Percentiles rank a stretch among this genome's conserved stretches.
Conservation (phyloP, 805 yeast species). For the Saturnispora hagleri region DNA sequence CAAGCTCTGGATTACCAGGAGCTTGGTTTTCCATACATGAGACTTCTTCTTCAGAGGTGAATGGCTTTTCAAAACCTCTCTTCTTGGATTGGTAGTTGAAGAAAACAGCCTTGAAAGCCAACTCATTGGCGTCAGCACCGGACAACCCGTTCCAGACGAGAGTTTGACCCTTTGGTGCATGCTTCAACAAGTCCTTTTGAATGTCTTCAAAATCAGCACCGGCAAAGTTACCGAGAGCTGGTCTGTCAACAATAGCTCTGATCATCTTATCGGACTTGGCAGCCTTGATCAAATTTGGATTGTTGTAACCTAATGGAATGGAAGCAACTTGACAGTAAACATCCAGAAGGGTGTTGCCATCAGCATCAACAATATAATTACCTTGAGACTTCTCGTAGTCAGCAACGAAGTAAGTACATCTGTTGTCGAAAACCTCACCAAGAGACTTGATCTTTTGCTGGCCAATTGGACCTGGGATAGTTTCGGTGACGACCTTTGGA, state of each 20-base stretch:
- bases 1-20: slow-evolving; percentile 85
- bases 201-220: slow-evolving; percentile 45
- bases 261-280: slow-evolving; percentile 65
- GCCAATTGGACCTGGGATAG: slow-evolving; percentile 73
- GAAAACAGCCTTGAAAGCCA: slow-evolving; percentile 84
- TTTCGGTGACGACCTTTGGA: slow-evolving; percentile 51
- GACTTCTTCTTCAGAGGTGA: slow-evolving; percentile 57
- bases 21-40: slow-evolving; percentile 72
- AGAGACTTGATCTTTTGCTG: slow-evolving; percentile 43
- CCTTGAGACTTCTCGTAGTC: slow-evolving; percentile 71
- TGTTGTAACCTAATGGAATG: slow-evolving; percentile 77
- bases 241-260: slow-evolving; percentile 70
- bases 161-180: slow-evolving; percentile 72
- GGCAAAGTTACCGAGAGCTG: slow-evolving; percentile 79
- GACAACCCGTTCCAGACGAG: slow-evolving; percentile 73
- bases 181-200: slow-evolving; percentile 53
- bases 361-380: slow-evolving; percentile 73
- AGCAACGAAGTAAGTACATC: slow-evolving; percentile 66
- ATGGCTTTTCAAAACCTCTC: slow-evolving; percentile 55
- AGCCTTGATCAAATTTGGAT: slow-evolving; percentile 61
- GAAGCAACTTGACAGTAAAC: slow-evolving; percentile 81
- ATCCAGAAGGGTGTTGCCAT: slow-evolving; percentile 68
- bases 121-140: slow-evolving; percentile 84
- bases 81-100: slow-evolving; percentile 63
- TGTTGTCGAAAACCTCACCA: slow-evolving; percentile 55